Base-by-base conservation (phyloP, 2,329 filamentous ascomycete genomes). In the Leptographium lundbergii region DNA sequence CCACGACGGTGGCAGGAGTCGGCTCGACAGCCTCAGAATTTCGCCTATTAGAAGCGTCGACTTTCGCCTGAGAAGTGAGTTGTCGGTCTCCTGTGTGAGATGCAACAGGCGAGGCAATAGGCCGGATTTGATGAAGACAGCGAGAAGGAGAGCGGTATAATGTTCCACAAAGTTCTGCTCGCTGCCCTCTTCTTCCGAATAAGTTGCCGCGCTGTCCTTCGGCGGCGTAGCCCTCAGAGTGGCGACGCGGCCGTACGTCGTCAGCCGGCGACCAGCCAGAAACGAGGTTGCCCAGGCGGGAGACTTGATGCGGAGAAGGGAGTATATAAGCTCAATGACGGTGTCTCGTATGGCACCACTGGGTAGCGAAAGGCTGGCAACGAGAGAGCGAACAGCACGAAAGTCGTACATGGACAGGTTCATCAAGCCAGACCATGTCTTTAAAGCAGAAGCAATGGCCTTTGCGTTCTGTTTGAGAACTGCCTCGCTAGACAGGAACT, bases 271-370 rank as follows among this genome's bases (percentile, higher is more conserved):
- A 9, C 94, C 95, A 42, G 95, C 94, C 54, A 99, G 80, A 69
- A 96, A 99, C 0, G 92, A 95, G 0, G 90, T 91, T 9, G 94
- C 95, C 94, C 94, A 99, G 10, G 91, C 86, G 51, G 94, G 85
- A 60, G 91, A 87, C 66, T 97, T 97, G 68, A 99, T 96, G 42
- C 92, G 85, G 57, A 99, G 72, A 3, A 86, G 70, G 0, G 79
- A 79, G 67, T 95, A 96, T 22, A 99, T 73, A 14, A 99, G 76
- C 69, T 99, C 94, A 61, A 99, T 79, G 22, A 96, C 84, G 0
- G 91, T 86, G 67, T 95, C 91, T 55, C 81, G 75, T 54, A 85
- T 78, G 0, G 71, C 68, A 6, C 77, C 71, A 58, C 76, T 80
- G 0, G 83, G 82, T 11, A 85, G 71, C 52, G 82, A 75, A 68